Percentiles rank a stretch among this genome's conserved stretches.
Conservation (phyloP, 2,329 filamentous ascomycete species). For the Fusarium coffeatum region DNA sequence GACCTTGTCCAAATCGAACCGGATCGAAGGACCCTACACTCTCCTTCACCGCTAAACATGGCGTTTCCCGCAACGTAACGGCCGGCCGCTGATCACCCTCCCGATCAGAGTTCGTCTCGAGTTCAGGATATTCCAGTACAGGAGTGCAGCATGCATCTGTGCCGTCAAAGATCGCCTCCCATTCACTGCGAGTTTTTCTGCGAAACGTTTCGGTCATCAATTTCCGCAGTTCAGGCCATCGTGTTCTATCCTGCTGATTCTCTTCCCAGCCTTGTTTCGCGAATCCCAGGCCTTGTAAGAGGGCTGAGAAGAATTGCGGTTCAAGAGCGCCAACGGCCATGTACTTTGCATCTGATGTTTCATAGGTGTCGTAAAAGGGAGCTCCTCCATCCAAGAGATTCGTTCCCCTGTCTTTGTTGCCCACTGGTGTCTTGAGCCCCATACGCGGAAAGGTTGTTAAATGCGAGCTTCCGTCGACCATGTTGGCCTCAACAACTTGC, state of each 20-base stretch:
- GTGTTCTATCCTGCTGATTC: slow-evolving; percentile 67
- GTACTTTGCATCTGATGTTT: slow-evolving; percentile 80
- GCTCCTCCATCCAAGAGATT: slow-evolving; percentile 87
- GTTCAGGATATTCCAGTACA: slow-evolving; percentile 79
- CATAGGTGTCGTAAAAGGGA: slow-evolving; percentile 91
- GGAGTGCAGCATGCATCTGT: slow-evolving; percentile 95
- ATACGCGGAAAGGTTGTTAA: slow-evolving; percentile 82
- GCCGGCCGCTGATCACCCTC: slow-evolving; percentile 78
- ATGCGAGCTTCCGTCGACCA: slow-evolving; percentile 91
- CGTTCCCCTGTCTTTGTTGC: slow-evolving; percentile 72
- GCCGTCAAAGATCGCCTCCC: slow-evolving; percentile 88
- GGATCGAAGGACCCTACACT: slow-evolving; percentile 50
- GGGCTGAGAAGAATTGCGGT: slow-evolving; percentile 80
- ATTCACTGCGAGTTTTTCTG: slow-evolving; percentile 77
- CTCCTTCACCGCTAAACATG: slow-evolving; percentile 71
- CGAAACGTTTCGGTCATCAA: slow-evolving; percentile 74
- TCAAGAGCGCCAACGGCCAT: slow-evolving; percentile 93
- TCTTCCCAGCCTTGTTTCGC: slow-evolving; percentile 61
- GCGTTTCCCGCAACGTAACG: slow-evolving; percentile 76
- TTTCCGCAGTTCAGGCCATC: slow-evolving; percentile 75
- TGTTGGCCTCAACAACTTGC: slow-evolving; percentile 94
- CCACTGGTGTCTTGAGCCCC: slow-evolving; percentile 70
- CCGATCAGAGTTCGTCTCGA: slow-evolving; percentile 63
- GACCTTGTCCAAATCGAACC: slow-evolving; percentile 69
- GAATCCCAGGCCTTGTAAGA: slow-evolving; percentile 76